These are phyloP conservation scores for Cymbomonas tetramitiformis DNA, from an alignment of 139 green algal species.

Conservation along the genomic window DNA sequence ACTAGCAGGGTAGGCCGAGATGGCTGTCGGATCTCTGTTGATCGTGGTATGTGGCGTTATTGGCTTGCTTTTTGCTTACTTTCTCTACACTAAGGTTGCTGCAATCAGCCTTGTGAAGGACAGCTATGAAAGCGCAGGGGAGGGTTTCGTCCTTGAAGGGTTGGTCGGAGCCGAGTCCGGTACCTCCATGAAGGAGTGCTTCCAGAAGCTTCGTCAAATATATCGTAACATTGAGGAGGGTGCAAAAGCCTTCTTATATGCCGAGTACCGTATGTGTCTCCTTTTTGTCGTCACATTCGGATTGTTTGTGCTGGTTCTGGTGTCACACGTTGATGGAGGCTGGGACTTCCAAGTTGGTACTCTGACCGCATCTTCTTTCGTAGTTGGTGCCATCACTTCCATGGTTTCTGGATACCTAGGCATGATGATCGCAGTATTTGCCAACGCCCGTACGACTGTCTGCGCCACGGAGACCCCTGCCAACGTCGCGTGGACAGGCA, in stretches of 20 bases:
- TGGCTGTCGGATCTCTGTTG: not conserved
- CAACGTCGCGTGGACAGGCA: not conserved
- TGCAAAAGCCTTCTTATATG: constrained; percentile 77
- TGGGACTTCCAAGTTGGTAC: not conserved
- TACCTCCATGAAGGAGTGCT: not conserved
- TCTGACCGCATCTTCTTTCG: constrained; percentile 75
- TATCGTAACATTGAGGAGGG: constrained; percentile 77
- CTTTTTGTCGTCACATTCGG: constrained; percentile 59
- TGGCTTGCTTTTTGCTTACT: constrained; percentile 5
- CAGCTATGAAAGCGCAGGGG: not conserved
- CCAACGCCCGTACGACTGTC: constrained; percentile 79
- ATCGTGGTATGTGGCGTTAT: not conserved
- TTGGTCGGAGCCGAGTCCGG: too few species aligned
- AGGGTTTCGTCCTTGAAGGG: too few species aligned
- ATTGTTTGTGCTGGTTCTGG: constrained; percentile 80
- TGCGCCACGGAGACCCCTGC: constrained; percentile 67
- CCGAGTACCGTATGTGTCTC: constrained; percentile 73
- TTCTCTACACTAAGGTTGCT: constrained; percentile 4
- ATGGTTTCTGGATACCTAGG: constrained; percentile 79
- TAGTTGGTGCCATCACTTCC: constrained; percentile 70
- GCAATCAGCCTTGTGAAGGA: not conserved
- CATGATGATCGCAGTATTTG: constrained; percentile 82
- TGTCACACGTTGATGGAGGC: constrained; percentile 22
- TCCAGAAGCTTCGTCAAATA: constrained; percentile 65
- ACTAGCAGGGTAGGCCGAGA: too few species aligned